A percentile compares a stretch with the other conserved stretches of the same genome.
Conservation (phyloP, 306 rosid species). For the Lagenaria siceraria region DNA sequence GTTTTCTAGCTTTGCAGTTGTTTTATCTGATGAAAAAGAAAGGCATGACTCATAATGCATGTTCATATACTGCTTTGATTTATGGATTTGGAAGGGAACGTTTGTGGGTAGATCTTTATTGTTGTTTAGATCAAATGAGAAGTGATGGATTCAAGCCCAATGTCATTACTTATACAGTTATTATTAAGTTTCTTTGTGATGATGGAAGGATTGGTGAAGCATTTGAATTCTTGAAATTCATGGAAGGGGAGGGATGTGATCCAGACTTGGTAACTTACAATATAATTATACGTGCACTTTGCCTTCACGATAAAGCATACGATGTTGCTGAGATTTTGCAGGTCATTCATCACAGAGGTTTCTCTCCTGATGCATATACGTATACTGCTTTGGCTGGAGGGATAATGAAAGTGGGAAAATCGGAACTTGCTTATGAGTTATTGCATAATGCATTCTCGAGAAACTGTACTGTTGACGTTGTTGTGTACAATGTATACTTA, state of each 20-base stretch:
- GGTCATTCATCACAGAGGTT: conserved; percentile 24
- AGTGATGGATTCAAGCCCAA: conserved; percentile 28
- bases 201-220: conserved; percentile 25
- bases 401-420: conserved; percentile 20
- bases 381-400: conserved; percentile 39
- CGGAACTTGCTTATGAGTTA: conserved; percentile 13
- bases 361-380: conserved; percentile 23
- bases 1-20: conserved; percentile 22
- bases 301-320: conserved; percentile 23
- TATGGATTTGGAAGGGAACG: conserved; percentile 34
- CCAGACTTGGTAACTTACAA: conserved; percentile 35
- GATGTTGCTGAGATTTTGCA: conserved; percentile 13
- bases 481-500: conserved; percentile 28
- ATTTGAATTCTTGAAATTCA: conserved; percentile 14
- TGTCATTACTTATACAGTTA: conserved; percentile 24
- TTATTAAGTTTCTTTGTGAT: conserved; percentile 37
- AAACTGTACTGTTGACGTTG: conserved; percentile 21
- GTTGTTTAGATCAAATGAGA: conserved; percentile 25
- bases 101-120: conserved; percentile 16
- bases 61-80: conserved; percentile 36
- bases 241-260: conserved; percentile 30
- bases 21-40: conserved; percentile 30
- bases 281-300: conserved; percentile 32
- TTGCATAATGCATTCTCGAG: conserved; percentile 15
- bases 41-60: conserved; percentile 18